Evolutionary conservation across 2,329 filamentous ascomycete genomes (phyloP).

Genomic region (Sordariomycetes sp.): DNA sequence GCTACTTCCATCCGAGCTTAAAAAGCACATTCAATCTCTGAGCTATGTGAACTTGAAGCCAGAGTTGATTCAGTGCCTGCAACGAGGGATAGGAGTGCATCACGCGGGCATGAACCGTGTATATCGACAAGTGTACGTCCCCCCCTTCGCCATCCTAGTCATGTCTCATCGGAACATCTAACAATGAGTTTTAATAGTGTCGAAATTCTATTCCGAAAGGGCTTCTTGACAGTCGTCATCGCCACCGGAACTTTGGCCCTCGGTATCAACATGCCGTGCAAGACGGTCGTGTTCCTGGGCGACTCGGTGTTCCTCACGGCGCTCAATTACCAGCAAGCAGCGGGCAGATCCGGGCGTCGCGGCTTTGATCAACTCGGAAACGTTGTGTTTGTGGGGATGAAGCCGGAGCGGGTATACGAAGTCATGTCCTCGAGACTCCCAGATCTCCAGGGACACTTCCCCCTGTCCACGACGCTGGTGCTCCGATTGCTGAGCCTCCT

Average conservation of each 20-base stretch:
- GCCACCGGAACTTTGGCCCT: conserved; percentile 67
- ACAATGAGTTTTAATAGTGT: conserved; percentile 26
- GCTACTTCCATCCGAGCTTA: conserved; percentile 45
- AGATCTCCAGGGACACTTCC: conserved; percentile 67
- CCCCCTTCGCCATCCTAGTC: not conserved
- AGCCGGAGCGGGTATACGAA: conserved; percentile 48
- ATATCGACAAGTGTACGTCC: conserved; percentile 54
- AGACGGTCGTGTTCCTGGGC: conserved; percentile 67
- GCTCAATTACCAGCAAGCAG: conserved; percentile 66
- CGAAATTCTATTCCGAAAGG: conserved; percentile 64
- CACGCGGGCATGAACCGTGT: conserved; percentile 71
- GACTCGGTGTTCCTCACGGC: conserved; percentile 65
- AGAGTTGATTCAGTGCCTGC: conserved; percentile 48
- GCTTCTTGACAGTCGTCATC: conserved; percentile 59
- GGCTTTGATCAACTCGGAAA: conserved; percentile 76
- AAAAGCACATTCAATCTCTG: conserved; percentile 40
- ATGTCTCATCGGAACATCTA: not conserved
- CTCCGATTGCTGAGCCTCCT: conserved; percentile 58
- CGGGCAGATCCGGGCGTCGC: conserved; percentile 65
- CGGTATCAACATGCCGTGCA: conserved; percentile 78
- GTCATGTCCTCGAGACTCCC: conserved; percentile 65
- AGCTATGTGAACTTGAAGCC: conserved; percentile 35
- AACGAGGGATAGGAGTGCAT: conserved; percentile 63
- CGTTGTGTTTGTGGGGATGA: conserved; percentile 64
- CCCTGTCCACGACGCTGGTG: conserved; percentile 61